Evolutionary conservation across 768 basidiomycete genomes (phyloP).

Genomic region (Tylopilus sp.): DNA sequence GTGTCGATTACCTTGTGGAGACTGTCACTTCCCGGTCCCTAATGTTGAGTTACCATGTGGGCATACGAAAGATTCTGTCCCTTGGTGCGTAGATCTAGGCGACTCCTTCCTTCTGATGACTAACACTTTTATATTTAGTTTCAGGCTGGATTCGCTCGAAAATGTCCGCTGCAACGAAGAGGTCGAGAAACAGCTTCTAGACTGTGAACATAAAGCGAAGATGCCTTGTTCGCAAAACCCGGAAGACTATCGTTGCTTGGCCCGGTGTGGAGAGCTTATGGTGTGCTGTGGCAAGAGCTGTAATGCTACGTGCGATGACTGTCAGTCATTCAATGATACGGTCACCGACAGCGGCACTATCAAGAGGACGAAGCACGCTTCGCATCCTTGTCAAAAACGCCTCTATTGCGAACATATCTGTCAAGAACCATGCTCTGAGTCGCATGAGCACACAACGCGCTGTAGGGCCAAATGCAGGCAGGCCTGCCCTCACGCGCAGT

Average conservation of each 20-base stretch:
- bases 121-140: conserved; percentile 31
- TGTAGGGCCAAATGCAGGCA: conserved; percentile 53
- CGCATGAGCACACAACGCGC: conserved; percentile 44
- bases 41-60: conserved; percentile 56
- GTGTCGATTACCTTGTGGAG: conserved; percentile 52
- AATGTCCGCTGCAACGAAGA: conserved; percentile 40
- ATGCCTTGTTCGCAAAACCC: conserved; percentile 50
- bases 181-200: conserved; percentile 42
- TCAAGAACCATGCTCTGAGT: conserved; percentile 42
- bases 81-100: conserved; percentile 41
- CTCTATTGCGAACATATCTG: conserved; percentile 61
- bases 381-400: conserved; percentile 48
- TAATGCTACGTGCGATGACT: conserved; percentile 44
- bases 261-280: conserved; percentile 43
- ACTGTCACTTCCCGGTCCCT: conserved; percentile 46
- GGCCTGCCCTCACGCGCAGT: conserved; percentile 50
- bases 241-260: conserved; percentile 35
- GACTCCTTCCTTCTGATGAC: not conserved
- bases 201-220: conserved; percentile 50
- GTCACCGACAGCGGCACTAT: conserved; percentile 3
- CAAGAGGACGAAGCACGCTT: conserved; percentile 34
- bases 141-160: conserved; percentile 42
- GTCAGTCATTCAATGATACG: conserved; percentile 33
- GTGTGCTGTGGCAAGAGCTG: conserved; percentile 54
- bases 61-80: conserved; percentile 40